Conservation (phyloP, 202 grass and related monocot genomes). For the Sporobolus alterniflorus region DNA sequence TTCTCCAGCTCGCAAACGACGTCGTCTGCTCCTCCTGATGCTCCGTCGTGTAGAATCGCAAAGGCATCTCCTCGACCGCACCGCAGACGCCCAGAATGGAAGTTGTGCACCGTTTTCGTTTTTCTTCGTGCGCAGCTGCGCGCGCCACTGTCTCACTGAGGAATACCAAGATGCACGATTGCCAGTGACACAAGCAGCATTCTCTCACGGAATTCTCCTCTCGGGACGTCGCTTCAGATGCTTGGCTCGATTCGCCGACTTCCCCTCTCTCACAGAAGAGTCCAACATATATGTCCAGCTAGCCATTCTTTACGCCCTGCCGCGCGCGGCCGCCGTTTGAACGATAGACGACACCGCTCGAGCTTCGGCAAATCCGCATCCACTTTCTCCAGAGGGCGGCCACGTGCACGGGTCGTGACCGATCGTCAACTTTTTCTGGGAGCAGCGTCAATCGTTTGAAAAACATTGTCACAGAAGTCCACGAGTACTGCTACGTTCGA, state of each 20-base stretch:
- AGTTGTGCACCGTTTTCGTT: background rate
- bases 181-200: background rate
- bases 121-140: background rate
- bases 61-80: background rate
- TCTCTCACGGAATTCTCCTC: background rate
- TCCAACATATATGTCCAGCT: slow-evolving; percentile 2
- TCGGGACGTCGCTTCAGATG: background rate
- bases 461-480: background rate
- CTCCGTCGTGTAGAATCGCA: background rate
- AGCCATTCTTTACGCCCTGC: background rate
- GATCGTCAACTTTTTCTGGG: background rate
- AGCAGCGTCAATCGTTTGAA: background rate
- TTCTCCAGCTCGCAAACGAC: background rate
- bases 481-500: too few relatives aligned
- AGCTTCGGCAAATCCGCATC: too few relatives aligned
- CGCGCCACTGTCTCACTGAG: background rate
- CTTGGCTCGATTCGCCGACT: background rate
- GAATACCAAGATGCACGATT: background rate
- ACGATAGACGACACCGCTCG: too few relatives aligned
- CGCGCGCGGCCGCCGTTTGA: too few relatives aligned
- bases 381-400: too few relatives aligned
- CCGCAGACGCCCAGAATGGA: background rate
- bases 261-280: background rate
- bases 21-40: too few relatives aligned
- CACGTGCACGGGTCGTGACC: background rate